phyloP scores from a whole-genome alignment of 2,329 filamentous ascomycete genomes.

The Aspergillus neotritici region DNA sequence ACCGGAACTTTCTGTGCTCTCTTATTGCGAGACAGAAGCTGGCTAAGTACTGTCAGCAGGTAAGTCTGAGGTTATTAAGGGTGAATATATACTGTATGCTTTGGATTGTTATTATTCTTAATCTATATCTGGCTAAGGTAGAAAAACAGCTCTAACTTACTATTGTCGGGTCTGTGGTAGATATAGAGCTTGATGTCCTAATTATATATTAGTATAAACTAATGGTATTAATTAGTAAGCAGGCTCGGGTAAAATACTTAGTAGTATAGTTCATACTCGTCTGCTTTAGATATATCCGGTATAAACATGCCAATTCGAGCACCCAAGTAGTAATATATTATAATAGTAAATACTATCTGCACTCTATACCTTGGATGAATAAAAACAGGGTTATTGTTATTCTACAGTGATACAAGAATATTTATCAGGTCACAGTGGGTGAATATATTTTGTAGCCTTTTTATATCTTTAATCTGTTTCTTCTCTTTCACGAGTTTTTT shows the following conservation, averaged over 20 bases:
- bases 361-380: constrained; percentile 10
- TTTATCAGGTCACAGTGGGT: constrained; percentile 9
- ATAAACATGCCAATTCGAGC: constrained; percentile 10
- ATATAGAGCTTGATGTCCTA: constrained; percentile 12
- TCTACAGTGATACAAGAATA: constrained; percentile 11
- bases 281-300: constrained; percentile 9
- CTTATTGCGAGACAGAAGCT: too few relatives aligned
- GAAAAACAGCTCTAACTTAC: too few relatives aligned
- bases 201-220: constrained; percentile 5
- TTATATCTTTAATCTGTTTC: constrained; percentile 9
- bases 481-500: constrained; percentile 7
- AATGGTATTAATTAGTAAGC: background rate
- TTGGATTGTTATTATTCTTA: too few relatives aligned
- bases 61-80: too few relatives aligned
- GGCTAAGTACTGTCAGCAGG: too few relatives aligned
- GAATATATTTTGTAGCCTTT: constrained; percentile 8
- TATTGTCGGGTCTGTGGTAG: constrained; percentile 3
- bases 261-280: constrained; percentile 7
- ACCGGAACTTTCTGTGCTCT: too few relatives aligned
- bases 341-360: constrained; percentile 7
- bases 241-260: constrained; percentile 8
- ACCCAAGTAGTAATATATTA: constrained; percentile 8
- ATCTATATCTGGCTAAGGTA: too few relatives aligned
- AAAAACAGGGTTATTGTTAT: constrained; percentile 7
- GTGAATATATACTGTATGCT: too few relatives aligned